These are phyloP conservation scores for Mucor irregularis DNA, from an alignment of 371 early-diverging fungal species.

Conservation along the genomic window DNA sequence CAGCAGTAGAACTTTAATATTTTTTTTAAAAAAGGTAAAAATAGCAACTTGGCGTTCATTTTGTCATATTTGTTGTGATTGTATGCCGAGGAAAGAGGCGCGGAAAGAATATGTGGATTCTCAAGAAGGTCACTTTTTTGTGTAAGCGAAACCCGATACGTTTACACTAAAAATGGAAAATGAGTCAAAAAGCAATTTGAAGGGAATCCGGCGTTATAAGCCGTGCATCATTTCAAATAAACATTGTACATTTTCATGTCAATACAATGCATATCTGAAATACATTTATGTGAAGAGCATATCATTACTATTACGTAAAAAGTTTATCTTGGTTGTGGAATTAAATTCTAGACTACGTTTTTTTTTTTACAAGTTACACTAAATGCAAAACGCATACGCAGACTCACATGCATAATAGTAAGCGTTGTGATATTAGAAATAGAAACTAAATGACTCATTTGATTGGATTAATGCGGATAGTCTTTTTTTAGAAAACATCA, in stretches of 20 bases:
- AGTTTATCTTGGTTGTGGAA: background rate
- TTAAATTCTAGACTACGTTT: background rate
- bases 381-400: slow-evolving; percentile 6
- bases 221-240: background rate
- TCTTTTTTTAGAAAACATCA: background rate
- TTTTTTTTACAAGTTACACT: slow-evolving; percentile 2
- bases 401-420: slow-evolving; percentile 4
- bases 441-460: slow-evolving; percentile 12
- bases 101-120: slow-evolving; percentile 1
- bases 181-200: background rate
- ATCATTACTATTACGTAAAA: no score
- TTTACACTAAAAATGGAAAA: background rate
- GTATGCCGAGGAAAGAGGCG: no score
- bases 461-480: slow-evolving; percentile 7
- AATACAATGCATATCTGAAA: background rate
- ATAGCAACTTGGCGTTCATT: background rate
- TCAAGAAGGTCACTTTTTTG: slow-evolving; percentile 2
- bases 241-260: background rate
- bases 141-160: slow-evolving; percentile 7
- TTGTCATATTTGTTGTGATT: background rate
- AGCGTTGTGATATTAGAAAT: background rate
- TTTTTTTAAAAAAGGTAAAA: no score
- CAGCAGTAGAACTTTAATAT: no score
- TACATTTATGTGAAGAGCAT: no score
- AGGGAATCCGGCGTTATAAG: no score